These are phyloP conservation scores for Dendrobium catenatum DNA, from an alignment of 106 monocot genomes.

Conservation along the genomic window DNA sequence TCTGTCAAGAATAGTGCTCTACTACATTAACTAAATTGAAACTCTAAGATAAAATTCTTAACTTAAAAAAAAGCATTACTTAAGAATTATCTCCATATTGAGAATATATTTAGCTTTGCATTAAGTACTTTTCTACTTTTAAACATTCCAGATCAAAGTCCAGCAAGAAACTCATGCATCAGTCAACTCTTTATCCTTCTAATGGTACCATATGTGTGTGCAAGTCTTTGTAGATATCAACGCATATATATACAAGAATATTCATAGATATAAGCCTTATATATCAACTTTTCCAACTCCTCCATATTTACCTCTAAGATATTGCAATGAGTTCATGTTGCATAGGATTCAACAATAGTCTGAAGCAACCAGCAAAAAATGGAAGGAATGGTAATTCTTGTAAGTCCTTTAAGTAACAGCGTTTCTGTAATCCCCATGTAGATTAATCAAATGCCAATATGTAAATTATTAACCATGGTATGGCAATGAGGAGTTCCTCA, in stretches of 20 bases:
- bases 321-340: neutral
- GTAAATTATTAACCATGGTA: neutral
- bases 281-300: neutral
- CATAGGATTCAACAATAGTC: neutral
- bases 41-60: neutral
- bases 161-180: neutral
- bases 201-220: neutral
- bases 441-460: neutral
- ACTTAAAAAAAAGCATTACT: neutral
- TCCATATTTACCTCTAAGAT: neutral
- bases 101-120: neutral
- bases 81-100: neutral
- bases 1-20: neutral
- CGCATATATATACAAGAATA: neutral
- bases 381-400: neutral
- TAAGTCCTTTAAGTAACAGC: neutral
- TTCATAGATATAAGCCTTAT: neutral
- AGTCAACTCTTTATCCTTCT: neutral
- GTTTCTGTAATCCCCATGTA: neutral
- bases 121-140: neutral
- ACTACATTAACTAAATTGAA: neutral
- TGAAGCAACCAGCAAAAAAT: neutral
- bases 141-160: neutral
- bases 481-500: neutral
- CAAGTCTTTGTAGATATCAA: constrained; percentile 1